Conservation (phyloP, 2,329 filamentous ascomycete genomes). For the Paraphaeosphaeria minitans region DNA sequence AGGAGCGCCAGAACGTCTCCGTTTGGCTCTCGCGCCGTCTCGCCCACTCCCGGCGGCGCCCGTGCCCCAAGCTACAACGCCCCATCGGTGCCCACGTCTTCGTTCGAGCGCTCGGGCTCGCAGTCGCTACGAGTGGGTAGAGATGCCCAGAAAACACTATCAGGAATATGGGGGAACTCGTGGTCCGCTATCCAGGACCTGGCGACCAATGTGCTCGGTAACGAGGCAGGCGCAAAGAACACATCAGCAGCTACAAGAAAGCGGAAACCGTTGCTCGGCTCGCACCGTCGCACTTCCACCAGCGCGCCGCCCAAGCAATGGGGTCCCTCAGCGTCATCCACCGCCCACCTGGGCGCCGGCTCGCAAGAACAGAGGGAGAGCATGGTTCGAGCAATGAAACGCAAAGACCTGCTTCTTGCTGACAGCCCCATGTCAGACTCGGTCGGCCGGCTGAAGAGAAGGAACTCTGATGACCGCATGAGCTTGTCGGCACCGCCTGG, state of each 20-base stretch:
- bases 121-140: constrained; percentile 28
- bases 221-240: constrained; percentile 34
- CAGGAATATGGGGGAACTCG: constrained; percentile 54
- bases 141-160: constrained; percentile 40
- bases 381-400: constrained; percentile 56
- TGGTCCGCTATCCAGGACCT: constrained; percentile 57
- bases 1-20: constrained; percentile 47
- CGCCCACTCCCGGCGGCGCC: constrained; percentile 48
- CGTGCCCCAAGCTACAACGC: constrained; percentile 41
- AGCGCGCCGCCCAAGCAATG: constrained; percentile 53
- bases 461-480: constrained; percentile 68
- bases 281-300: constrained; percentile 38
- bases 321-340: constrained; percentile 50
- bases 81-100: constrained; percentile 33
- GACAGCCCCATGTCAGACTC: constrained; percentile 51
- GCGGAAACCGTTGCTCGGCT: constrained; percentile 36
- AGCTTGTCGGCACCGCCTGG: constrained; percentile 55
- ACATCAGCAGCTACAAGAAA: constrained; percentile 32
- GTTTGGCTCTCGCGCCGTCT: constrained; percentile 46
- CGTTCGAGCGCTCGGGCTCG: constrained; percentile 29
- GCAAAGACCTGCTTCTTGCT: constrained; percentile 54
- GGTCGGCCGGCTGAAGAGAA: constrained; percentile 62
- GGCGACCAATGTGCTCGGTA: constrained; percentile 55
- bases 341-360: constrained; percentile 50
- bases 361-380: constrained; percentile 54